Evolutionary conservation across 2,329 filamentous ascomycete species (phyloP).

Genomic region (Monosporascus sp.): DNA sequence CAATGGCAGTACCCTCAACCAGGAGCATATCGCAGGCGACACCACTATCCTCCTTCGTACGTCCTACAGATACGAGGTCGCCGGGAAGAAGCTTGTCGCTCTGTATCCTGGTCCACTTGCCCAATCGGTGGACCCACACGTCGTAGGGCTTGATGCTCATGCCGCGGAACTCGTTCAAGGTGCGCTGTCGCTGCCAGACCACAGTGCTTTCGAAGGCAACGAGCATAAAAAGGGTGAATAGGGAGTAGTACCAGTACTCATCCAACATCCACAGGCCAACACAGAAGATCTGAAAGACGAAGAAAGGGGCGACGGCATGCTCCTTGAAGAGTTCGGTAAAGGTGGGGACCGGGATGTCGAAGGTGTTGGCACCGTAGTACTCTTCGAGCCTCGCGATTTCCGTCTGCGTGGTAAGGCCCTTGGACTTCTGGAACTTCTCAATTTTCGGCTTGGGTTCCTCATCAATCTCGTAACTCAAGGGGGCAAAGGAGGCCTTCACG

Average conservation of each 20-base stretch:
- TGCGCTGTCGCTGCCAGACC: slow-evolving; percentile 97
- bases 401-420: slow-evolving; percentile 67
- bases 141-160: slow-evolving; percentile 99
- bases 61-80: slow-evolving; percentile 84
- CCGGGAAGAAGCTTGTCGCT: slow-evolving; percentile 92
- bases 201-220: slow-evolving; percentile 97
- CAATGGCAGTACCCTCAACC: slow-evolving; percentile 91
- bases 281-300: slow-evolving; percentile 98
- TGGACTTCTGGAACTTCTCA: slow-evolving; percentile 70
- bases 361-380: slow-evolving; percentile 93
- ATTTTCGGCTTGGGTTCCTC: slow-evolving; percentile 76
- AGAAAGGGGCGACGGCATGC: slow-evolving; percentile 97
- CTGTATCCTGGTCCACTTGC: slow-evolving; percentile 81
- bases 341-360: slow-evolving; percentile 94
- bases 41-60: slow-evolving; percentile 94
- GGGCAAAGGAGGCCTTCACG: slow-evolving; percentile 68
- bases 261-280: slow-evolving; percentile 98
- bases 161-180: slow-evolving; percentile 90
- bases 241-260: slow-evolving; percentile 99
- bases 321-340: slow-evolving; percentile 97
- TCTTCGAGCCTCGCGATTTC: slow-evolving; percentile 78
- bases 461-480: slow-evolving; percentile 80
- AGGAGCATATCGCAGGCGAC: slow-evolving; percentile 97
- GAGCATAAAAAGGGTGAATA: slow-evolving; percentile 98
- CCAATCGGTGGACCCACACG: slow-evolving; percentile 81